A percentile compares a stretch with the other conserved stretches of the same genome.
Conservation (phyloP, 2,329 filamentous ascomycete species). For the Ceratocystiopsis brevicomis region DNA sequence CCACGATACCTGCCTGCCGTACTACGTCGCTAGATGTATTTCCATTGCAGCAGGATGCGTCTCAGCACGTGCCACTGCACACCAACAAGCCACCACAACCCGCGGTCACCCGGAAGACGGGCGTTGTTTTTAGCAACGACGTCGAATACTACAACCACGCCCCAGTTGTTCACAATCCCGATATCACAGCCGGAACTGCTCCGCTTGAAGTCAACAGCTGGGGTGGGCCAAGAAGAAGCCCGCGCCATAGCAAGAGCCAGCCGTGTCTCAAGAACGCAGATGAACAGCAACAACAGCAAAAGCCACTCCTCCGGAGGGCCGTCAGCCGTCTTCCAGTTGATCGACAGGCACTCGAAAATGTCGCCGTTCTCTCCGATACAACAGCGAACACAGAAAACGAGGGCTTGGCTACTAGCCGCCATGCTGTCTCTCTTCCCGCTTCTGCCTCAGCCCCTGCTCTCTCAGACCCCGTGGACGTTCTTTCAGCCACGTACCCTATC, state of each 20-base stretch:
- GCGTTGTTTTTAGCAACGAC: background rate
- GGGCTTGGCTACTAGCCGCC: background rate
- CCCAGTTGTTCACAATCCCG: background rate
- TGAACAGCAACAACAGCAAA: conserved; percentile 5
- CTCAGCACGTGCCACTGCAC: too few species aligned
- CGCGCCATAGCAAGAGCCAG: conserved; percentile 34
- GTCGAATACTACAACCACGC: background rate
- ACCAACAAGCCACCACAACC: too few species aligned
- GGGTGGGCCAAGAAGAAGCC: conserved; percentile 11
- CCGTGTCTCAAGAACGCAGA: conserved; percentile 24
- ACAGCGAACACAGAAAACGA: background rate
- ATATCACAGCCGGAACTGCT: background rate
- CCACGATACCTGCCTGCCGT: background rate
- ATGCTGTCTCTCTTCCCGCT: background rate
- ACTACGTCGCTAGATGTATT: too few species aligned
- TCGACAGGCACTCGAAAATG: background rate
- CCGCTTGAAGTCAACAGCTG: too few species aligned
- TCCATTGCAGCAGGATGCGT: too few species aligned
- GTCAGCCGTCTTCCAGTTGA: conserved; percentile 8
- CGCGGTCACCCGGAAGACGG: background rate
- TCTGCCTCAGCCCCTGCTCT: background rate
- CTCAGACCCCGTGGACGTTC: too few species aligned
- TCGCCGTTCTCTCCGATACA: conserved; percentile 1
- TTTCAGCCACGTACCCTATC: too few species aligned
- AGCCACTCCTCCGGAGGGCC: conserved; percentile 5